Conservation (phyloP, 306 rosid genomes). For the Trifolium pratense region DNA sequence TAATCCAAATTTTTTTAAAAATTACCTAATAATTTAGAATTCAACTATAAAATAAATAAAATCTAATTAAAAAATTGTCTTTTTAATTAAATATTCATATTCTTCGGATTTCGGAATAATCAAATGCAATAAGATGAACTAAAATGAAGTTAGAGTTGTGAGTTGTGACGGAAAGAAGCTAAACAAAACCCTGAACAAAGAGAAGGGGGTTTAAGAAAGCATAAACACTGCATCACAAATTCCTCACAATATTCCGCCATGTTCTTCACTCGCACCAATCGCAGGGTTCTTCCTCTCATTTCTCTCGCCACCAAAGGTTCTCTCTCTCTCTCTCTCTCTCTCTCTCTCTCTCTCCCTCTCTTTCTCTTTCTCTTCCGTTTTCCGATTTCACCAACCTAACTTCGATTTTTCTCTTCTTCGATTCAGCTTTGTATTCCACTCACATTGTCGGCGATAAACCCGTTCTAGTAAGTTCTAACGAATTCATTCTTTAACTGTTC, state of each 20-base stretch:
- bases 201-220: constrained; percentile 39
- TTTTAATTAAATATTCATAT: too few species aligned
- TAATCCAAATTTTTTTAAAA: too few species aligned
- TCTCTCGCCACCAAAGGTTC: constrained; percentile 50
- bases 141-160: too few species aligned
- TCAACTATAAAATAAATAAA: too few species aligned
- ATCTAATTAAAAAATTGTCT: too few species aligned
- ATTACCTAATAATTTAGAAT: too few species aligned
- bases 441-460: constrained; percentile 77
- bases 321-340: constrained; percentile 22
- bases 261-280: constrained; percentile 45
- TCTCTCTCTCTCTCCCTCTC: constrained; percentile 28
- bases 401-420: constrained; percentile 39
- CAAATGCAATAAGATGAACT: too few species aligned
- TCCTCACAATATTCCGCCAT: neutral
- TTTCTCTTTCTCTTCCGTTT: neutral
- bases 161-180: neutral
- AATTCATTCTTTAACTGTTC: neutral
- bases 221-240: neutral
- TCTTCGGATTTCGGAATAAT: too few species aligned
- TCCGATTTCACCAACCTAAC: constrained; percentile 21
- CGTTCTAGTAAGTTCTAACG: constrained; percentile 61
- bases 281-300: constrained; percentile 37
- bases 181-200: neutral
- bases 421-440: constrained; percentile 68